Percentiles rank a stretch among this genome's conserved stretches.
phyloP scores from a whole-genome alignment of 176 grass and related monocot species.

The Zoysia japonica region DNA sequence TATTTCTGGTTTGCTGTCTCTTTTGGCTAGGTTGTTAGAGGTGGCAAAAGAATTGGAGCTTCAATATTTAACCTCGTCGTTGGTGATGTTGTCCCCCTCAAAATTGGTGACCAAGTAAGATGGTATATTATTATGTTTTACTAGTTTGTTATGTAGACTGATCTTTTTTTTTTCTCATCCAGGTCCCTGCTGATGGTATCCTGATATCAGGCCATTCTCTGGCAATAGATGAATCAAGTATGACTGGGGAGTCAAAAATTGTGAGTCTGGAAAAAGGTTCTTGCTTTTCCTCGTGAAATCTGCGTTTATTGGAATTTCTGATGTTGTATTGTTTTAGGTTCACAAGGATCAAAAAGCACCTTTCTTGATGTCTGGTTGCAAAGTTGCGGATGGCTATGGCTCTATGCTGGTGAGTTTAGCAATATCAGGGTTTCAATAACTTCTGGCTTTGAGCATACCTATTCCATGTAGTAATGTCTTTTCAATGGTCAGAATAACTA shows the following conservation, averaged over 20 bases:
- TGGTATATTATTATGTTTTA: conserved; percentile 42
- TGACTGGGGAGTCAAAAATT: conserved; percentile 89
- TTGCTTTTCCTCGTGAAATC: conserved; percentile 5
- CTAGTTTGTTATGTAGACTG: conserved; percentile 19
- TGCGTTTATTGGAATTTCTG: conserved; percentile 4
- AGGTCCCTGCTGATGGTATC: conserved; percentile 96
- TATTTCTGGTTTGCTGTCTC: conserved; percentile 31
- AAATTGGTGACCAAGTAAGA: conserved; percentile 99
- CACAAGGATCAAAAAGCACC: conserved; percentile 81
- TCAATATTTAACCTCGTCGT: conserved; percentile 94
- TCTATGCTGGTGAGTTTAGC: conserved; percentile 80
- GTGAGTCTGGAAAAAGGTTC: conserved; percentile 46
- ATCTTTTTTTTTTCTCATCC: conserved; percentile 27
- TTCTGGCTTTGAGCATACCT: conserved; percentile 21
- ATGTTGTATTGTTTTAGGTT: conserved; percentile 54
- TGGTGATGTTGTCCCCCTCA: conserved; percentile 90
- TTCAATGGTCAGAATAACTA: conserved; percentile 22
- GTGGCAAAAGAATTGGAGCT: conserved; percentile 76
- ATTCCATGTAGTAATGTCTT: conserved; percentile 8
- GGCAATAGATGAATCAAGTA: conserved; percentile 96
- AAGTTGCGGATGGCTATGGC: conserved; percentile 94
- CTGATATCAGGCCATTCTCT: conserved; percentile 95
- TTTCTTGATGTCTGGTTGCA: conserved; percentile 98
- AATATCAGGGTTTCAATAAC: conserved; percentile 24
- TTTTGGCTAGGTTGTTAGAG: conserved; percentile 69